A percentile compares a stretch with the other conserved stretches of the same genome.
Evolutionary conservation across 2,329 filamentous ascomycete genomes (phyloP).

Genomic region (Penicillium sp.): DNA sequence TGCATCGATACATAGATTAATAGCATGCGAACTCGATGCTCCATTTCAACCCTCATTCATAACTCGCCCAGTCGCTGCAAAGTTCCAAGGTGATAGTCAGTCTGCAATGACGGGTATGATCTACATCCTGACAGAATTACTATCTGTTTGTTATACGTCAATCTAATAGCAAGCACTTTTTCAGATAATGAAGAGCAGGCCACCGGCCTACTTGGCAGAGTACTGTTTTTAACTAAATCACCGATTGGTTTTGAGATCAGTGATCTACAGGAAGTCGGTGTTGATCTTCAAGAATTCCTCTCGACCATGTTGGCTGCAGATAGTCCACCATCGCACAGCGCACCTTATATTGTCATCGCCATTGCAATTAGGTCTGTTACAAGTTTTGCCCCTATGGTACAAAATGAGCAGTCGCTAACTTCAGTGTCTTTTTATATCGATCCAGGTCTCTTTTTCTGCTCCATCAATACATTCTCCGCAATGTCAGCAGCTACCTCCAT

Average conservation of each 20-base stretch:
- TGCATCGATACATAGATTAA: background rate
- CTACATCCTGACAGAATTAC: background rate
- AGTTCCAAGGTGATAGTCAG: no score
- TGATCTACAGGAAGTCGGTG: background rate
- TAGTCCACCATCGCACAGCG: background rate
- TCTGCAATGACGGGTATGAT: background rate
- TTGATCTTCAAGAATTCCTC: background rate
- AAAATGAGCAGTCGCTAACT: background rate
- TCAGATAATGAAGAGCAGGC: background rate
- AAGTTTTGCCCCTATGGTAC: background rate
- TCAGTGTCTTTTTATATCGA: background rate
- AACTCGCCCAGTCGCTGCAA: background rate
- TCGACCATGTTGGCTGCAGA: background rate
- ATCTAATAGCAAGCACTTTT: background rate
- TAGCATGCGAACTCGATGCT: background rate
- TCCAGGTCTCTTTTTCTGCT: slow-evolving; percentile 3
- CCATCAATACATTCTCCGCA: background rate
- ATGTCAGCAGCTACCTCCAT: background rate
- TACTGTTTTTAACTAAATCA: background rate
- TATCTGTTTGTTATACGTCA: background rate
- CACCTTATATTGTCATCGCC: background rate
- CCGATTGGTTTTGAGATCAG: background rate
- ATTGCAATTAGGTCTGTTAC: background rate
- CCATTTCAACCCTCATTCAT: background rate
- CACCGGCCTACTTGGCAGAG: background rate